Evolutionary conservation across 2,329 filamentous ascomycete species (phyloP).

Genomic region (Teratosphaeria destructans): DNA sequence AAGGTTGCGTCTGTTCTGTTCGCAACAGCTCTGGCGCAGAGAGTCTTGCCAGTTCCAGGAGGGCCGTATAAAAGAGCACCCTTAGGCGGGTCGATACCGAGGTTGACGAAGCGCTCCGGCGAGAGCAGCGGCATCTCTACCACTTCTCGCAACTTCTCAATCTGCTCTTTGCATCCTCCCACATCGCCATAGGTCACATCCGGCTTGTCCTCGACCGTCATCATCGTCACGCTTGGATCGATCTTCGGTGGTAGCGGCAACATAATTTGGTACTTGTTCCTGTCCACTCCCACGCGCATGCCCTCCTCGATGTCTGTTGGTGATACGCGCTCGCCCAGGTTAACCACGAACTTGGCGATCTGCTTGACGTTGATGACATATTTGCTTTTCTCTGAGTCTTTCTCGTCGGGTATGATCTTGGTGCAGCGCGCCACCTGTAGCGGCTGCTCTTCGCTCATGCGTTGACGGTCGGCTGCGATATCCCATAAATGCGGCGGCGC

Average conservation of each 20-base stretch:
- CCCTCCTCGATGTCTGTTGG: slow-evolving; percentile 99
- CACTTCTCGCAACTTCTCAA: slow-evolving; percentile 96
- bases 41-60: slow-evolving; percentile 96
- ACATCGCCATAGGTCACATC: slow-evolving; percentile 99
- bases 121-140: slow-evolving; percentile 97
- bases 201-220: slow-evolving; percentile 99
- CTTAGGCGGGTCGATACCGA: slow-evolving; percentile 98
- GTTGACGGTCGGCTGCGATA: slow-evolving; percentile 91
- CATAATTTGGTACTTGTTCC: slow-evolving; percentile 99
- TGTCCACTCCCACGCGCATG: slow-evolving; percentile 94
- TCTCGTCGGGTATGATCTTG: slow-evolving; percentile 96
- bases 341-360: slow-evolving; percentile 98
- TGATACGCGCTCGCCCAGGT: slow-evolving; percentile 90
- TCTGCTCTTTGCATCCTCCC: slow-evolving; percentile 97
- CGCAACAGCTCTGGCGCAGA: slow-evolving; percentile 92
- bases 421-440: slow-evolving; percentile 96
- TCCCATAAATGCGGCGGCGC: slow-evolving; percentile 98
- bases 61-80: slow-evolving; percentile 93
- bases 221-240: slow-evolving; percentile 98
- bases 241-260: slow-evolving; percentile 95
- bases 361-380: slow-evolving; percentile 99
- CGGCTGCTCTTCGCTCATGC: slow-evolving; percentile 96
- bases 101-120: slow-evolving; percentile 91
- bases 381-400: slow-evolving; percentile 95
- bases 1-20: slow-evolving; percentile 98